A percentile compares a stretch with the other conserved stretches of the same genome.
Conservation (phyloP, 2,329 filamentous ascomycete species). For the Metarhizium robertsii region DNA sequence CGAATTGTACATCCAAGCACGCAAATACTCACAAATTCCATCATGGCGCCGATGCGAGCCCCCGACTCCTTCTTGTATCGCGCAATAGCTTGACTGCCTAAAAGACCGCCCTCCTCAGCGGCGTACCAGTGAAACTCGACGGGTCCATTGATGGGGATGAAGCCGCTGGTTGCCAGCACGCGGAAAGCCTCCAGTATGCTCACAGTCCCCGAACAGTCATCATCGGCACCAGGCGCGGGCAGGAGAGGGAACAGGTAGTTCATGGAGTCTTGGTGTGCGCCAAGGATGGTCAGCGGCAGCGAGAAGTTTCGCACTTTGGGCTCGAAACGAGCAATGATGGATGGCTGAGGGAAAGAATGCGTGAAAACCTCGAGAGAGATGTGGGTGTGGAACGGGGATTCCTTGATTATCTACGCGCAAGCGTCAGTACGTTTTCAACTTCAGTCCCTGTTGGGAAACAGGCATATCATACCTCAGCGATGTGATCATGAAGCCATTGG, state of each 20-base stretch:
- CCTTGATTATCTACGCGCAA: slow-evolving; percentile 18
- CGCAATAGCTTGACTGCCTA: slow-evolving; percentile 59
- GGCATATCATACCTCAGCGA: slow-evolving; percentile 16
- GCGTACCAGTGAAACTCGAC: slow-evolving; percentile 45
- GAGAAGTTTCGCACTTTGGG: slow-evolving; percentile 26
- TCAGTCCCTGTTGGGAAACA: no score
- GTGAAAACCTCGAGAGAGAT: slow-evolving; percentile 31
- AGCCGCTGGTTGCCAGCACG: slow-evolving; percentile 31
- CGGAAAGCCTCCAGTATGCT: slow-evolving; percentile 38
- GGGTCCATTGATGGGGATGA: slow-evolving; percentile 40
- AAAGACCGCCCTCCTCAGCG: slow-evolving; percentile 38
- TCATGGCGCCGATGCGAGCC: slow-evolving; percentile 61
- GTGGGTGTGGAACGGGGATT: slow-evolving; percentile 24
- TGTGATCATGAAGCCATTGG: slow-evolving; percentile 25
- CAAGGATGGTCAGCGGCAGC: slow-evolving; percentile 32
- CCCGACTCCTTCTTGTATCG: slow-evolving; percentile 53
- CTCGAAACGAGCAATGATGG: slow-evolving; percentile 37
- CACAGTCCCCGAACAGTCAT: slow-evolving; percentile 39
- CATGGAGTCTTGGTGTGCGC: slow-evolving; percentile 38
- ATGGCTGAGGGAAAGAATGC: slow-evolving; percentile 34
- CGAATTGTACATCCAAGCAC: not conserved
- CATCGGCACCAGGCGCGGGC: slow-evolving; percentile 38
- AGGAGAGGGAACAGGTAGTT: slow-evolving; percentile 31
- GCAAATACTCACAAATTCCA: slow-evolving; percentile 38
- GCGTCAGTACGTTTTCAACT: not conserved